Conservation (phyloP, 202 grass and related monocot genomes). For the Digitaria exilis region DNA sequence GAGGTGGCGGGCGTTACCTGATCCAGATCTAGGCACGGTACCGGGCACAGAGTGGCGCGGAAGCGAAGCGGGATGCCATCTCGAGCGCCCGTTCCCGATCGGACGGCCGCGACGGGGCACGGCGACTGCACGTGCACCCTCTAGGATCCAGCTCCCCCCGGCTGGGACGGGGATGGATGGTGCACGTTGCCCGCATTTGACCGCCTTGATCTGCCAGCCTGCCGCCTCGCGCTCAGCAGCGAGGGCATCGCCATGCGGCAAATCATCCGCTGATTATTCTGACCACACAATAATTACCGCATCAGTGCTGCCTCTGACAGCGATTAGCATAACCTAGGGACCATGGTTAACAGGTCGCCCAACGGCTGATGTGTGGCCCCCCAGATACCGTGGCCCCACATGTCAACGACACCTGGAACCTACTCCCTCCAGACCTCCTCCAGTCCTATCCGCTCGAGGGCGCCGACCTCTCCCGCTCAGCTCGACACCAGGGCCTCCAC, state of each 20-base stretch:
- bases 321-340: background rate
- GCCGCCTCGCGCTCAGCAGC: background rate
- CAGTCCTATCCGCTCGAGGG: background rate
- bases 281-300: slow-evolving; percentile 2
- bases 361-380: background rate
- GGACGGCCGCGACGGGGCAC: background rate
- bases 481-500: background rate
- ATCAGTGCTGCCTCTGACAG: background rate
- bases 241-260: background rate
- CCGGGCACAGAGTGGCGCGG: background rate
- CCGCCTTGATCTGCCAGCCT: slow-evolving; percentile 32
- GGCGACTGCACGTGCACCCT: slow-evolving; percentile 33
- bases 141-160: slow-evolving; percentile 33
- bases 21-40: slow-evolving; percentile 5
- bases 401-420: background rate
- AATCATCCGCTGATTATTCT: slow-evolving; percentile 47
- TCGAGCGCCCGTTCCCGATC: background rate
- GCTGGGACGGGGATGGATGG: too few relatives aligned
- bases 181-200: slow-evolving; percentile 52
- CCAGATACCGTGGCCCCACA: accelerated
- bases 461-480: background rate
- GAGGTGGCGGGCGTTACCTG: background rate
- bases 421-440: too few relatives aligned
- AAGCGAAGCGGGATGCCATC: background rate
- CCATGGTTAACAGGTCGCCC: too few relatives aligned